These are phyloP conservation scores for Penicillium roqueforti DNA, from an alignment of 495 filamentous ascomycete genomes.

Conservation along the genomic window DNA sequence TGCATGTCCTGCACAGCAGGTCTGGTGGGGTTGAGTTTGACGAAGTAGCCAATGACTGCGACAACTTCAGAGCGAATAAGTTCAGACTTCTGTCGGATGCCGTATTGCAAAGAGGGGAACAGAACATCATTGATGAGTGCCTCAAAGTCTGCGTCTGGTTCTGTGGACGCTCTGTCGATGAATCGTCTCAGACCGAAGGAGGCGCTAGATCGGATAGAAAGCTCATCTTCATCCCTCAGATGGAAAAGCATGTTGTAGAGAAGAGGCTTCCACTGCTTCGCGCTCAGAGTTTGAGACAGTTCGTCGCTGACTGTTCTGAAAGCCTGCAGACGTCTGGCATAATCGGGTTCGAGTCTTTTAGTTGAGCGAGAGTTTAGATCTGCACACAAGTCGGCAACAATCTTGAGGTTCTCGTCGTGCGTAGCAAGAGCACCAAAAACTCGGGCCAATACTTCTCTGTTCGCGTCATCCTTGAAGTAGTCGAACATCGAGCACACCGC, in stretches of 20 bases:
- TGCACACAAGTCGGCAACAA: constrained; percentile 66
- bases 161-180: constrained; percentile 52
- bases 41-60: constrained; percentile 68
- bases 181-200: constrained; percentile 79
- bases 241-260: constrained; percentile 87
- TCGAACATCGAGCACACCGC: constrained; percentile 74
- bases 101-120: constrained; percentile 70
- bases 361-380: constrained; percentile 73
- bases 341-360: constrained; percentile 74
- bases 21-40: constrained; percentile 66
- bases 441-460: constrained; percentile 64
- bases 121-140: constrained; percentile 58
- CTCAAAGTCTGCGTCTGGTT: constrained; percentile 37
- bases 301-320: constrained; percentile 67
- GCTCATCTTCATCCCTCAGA: constrained; percentile 81
- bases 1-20: constrained; percentile 68
- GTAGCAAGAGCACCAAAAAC: constrained; percentile 66
- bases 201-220: constrained; percentile 80
- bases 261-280: constrained; percentile 86
- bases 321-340: constrained; percentile 71
- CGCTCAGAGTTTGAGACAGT: constrained; percentile 49
- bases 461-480: constrained; percentile 76
- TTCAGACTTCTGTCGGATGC: constrained; percentile 72
- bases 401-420: constrained; percentile 53
- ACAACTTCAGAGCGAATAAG: constrained; percentile 79